Base-by-base conservation (phyloP, 108 stramenopile species). In the Nannochloropsis granulata region DNA sequence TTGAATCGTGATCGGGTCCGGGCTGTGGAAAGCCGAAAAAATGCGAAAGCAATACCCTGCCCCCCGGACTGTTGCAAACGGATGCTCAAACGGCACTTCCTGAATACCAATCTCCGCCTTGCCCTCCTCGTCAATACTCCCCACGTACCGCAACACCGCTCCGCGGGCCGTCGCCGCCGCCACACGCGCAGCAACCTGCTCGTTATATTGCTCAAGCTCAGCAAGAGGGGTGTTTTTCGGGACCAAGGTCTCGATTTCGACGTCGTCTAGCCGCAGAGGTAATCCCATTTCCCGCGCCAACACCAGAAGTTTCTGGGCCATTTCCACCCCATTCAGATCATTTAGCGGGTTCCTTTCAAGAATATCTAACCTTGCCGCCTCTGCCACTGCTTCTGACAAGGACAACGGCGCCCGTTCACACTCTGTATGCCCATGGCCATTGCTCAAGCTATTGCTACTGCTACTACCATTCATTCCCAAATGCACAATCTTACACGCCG, bases 1-100 rank as follows among this genome's bases (percentile, higher is more conserved):
- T 88, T 94, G 94, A 26, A 95, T 89, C 82, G 94, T 93, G 84
- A 94, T 83, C 10, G 95, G 95, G 13, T 93, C 92, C 91, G 85
- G 92, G 88, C 83, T 93, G 45, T 84, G 79, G 78, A 82, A 86
- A 83, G 85, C 83, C 13, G 85, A 83, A 21, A 83, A 88, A 24
- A 24, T 14, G 0, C 88, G 45, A 83, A 90, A 44, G 82, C 90
- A 79, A 46, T 82, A 88, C 44, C 83, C 79, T 21, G 89, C 78
- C 78, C 91, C 78, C 43, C 85, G 78, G 10, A 92, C 87, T 43
- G 88, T 43, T 56, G 90, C 87, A 44, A 90, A 81, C 11, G 86
- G 45, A 43, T 89, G 86, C 78, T 85, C 86, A 46, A 87, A 43
- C 78, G 83, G 80, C 42, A 91, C 83, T 26, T 90, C 80, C 34